Evolutionary conservation across 1,139 yeast species (phyloP), one percentile per base, ranked within the genome.

Genomic region (Yamadazyma triangularis): DNA sequence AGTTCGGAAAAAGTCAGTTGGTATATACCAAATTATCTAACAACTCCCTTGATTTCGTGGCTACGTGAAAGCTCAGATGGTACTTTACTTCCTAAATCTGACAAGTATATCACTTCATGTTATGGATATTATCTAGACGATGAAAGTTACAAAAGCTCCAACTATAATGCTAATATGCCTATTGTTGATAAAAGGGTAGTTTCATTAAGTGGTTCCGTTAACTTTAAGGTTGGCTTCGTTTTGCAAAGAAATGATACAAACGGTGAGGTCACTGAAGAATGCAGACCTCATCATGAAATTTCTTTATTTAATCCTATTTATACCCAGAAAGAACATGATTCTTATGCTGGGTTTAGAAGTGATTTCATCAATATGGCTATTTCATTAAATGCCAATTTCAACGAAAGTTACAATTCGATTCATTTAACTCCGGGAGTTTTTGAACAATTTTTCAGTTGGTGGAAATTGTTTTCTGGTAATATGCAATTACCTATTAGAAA

Each of bases 261-360:
- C 18, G 65, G 64, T 2, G 43, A 58, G 3, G 65, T 81, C 39
- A 70, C 84, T 0, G 62, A 66, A 15, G 60, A 73, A 1, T 77
- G 78, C 38, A 66, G 56, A 20, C 87, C 93, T 0, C 96, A 89
- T 53, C 82, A 80, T 52, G 76, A 80, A 4, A 69, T 88, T 7
- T 58, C 72, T 15, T 56, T 87, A 24, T 66, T 60, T 32, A 77
- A 82, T 47, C 96, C 96, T 0, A 64, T 74, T 4, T 75, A 49
- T 47, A 74, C 84, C 4, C 45, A 62, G 8, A 51, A 58, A 2
- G 55, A 50, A 0, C 50, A 59, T 38, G 75, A 69, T 38, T 66
- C 73, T 0, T 69, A 60, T 41, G 45, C 45, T 14, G 65, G 61
- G 2, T 68, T 56, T 38, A 48, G 74, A 38, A 60, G 69, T 30